Evolutionary conservation across 1,139 yeast species (phyloP).

Genomic region (Zygoascus meyerae): DNA sequence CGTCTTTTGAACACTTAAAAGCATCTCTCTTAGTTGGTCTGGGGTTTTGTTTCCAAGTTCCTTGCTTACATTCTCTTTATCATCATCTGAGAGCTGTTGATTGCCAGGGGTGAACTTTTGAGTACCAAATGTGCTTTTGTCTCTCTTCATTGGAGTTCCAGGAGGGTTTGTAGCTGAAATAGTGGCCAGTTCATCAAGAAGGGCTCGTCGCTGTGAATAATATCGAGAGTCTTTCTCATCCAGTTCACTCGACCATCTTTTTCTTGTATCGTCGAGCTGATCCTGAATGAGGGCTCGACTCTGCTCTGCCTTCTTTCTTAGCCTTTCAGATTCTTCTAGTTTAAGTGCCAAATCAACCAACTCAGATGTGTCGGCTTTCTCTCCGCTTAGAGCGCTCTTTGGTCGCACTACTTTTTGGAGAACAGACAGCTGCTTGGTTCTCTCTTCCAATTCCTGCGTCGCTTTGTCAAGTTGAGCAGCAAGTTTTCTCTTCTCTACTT

Average conservation of each 20-base stretch:
- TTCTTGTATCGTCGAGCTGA: slow-evolving; percentile 28
- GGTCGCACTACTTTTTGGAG: slow-evolving; percentile 27
- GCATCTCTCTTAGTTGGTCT: slow-evolving; percentile 24
- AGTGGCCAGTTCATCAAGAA: slow-evolving; percentile 23
- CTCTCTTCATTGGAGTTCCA: slow-evolving; percentile 19
- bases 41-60: slow-evolving; percentile 20
- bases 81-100: slow-evolving; percentile 10
- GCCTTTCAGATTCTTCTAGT: slow-evolving; percentile 27
- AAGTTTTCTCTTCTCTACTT: slow-evolving; percentile 27
- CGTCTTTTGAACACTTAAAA: slow-evolving; percentile 23
- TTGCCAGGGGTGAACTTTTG: not conserved
- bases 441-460: slow-evolving; percentile 25
- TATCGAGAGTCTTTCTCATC: slow-evolving; percentile 26
- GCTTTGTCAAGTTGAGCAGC: slow-evolving; percentile 23
- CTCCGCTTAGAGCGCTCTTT: slow-evolving; percentile 13
- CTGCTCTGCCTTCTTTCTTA: slow-evolving; percentile 29
- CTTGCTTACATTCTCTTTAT: slow-evolving; percentile 17
- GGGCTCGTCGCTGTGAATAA: slow-evolving; percentile 24
- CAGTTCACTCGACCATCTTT: slow-evolving; percentile 26
- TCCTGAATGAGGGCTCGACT: slow-evolving; percentile 26
- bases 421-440: slow-evolving; percentile 26
- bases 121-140: slow-evolving; percentile 16
- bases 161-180: slow-evolving; percentile 16
- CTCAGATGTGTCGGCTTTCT: slow-evolving; percentile 17
- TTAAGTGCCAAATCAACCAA: slow-evolving; percentile 28